A percentile compares a stretch with the other conserved stretches of the same genome.
These are phyloP conservation scores for Volutella citrinella DNA, from an alignment of 2,329 filamentous ascomycete genomes.

Conservation along the genomic window DNA sequence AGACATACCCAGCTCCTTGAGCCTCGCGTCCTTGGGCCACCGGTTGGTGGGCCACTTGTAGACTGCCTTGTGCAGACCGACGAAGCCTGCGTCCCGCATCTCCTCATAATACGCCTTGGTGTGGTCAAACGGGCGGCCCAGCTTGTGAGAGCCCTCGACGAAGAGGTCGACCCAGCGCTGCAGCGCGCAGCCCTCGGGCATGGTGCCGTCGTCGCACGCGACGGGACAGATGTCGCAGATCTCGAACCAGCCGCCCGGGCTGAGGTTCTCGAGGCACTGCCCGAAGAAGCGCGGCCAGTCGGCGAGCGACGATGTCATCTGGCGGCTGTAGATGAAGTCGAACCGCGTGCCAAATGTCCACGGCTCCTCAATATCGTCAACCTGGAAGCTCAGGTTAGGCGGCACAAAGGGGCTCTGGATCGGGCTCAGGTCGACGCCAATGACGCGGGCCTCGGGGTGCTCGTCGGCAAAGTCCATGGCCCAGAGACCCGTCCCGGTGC, in stretches of 20 bases:
- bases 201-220: background rate
- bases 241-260: constrained; percentile 1
- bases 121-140: constrained; percentile 24
- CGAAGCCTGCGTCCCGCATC: constrained; percentile 48
- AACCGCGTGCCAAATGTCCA: constrained; percentile 6
- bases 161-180: constrained; percentile 25
- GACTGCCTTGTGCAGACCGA: constrained; percentile 42
- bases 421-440: constrained; percentile 5
- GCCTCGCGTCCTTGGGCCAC: constrained; percentile 46
- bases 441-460: constrained; percentile 5
- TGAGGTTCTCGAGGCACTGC: constrained; percentile 1
- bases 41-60: constrained; percentile 46
- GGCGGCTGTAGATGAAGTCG: constrained; percentile 6
- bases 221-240: background rate
- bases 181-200: background rate
- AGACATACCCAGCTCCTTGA: constrained; percentile 41
- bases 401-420: constrained; percentile 7
- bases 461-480: constrained; percentile 7
- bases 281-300: constrained; percentile 1
- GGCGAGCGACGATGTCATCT: constrained; percentile 4
- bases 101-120: constrained; percentile 23
- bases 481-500: constrained; percentile 6
- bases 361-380: constrained; percentile 10
- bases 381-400: constrained; percentile 4
- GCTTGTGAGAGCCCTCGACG: constrained; percentile 19